Evolutionary conservation across 2,329 filamentous ascomycete species (phyloP), one percentile per base, ranked within the genome.

Genomic region (Pyrenophora tritici-repentis): DNA sequence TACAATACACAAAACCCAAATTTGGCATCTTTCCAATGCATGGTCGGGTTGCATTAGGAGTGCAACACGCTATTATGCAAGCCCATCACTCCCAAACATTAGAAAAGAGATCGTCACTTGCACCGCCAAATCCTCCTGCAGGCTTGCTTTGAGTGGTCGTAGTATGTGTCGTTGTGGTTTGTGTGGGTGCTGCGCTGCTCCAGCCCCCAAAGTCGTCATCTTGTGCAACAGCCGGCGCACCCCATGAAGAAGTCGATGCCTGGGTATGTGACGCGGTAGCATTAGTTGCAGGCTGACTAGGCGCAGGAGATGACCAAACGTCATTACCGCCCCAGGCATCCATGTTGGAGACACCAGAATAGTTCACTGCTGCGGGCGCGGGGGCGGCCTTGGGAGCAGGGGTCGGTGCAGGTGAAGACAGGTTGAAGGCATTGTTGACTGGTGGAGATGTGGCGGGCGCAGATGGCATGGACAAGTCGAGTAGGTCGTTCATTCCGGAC

Each of bases 151-250:
- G 38, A n/a, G 55, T 53, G 3, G 51, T 55, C 1, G 49, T 53
- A 3, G 55, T 59, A 16, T 59, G 55, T 8, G 63, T 63, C 6
- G 65, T 70, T 1, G 75, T 70, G 7, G 79, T 46, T 2, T 44
- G 40, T 5, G 46, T 79, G 63, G 83, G 87, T 77, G 81, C 78
- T 37, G 86, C 85, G 68, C 90, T 95, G 40, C 90, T 86, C 93
- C 93, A 97, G 10, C 93, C 92, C 16, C 93, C 93, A 77, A 97
- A 97, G 69, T 97, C 93, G 73, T 97, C 93, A 65, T 97, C 93
- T 0, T 90, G 88, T 31, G 89, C 82, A 2, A 96, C 89, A 14
- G 73, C 70, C 1, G 69, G 71, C 45, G 70, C 87, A 18, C 87
- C 87, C 60, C 81, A 81, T 24, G 83, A 31, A 10, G 43, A 73